Percentiles rank a stretch among this genome's conserved stretches.
Evolutionary conservation across 2,329 filamentous ascomycete genomes (phyloP).

Genomic region (Metarhizium anisopliae): DNA sequence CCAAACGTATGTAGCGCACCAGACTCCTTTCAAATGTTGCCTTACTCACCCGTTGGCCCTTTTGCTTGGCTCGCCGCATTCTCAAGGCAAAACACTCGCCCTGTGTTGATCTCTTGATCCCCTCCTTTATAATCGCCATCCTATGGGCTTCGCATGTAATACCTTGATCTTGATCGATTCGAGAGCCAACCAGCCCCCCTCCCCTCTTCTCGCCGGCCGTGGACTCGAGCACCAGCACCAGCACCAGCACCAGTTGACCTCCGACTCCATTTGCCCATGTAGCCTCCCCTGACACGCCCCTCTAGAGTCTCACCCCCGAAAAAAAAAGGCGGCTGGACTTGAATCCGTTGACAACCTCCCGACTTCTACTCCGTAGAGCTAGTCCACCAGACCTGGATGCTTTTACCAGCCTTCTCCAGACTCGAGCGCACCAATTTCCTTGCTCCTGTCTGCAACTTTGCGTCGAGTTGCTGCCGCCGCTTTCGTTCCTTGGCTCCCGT

Average conservation of each 20-base stretch:
- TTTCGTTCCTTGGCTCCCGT: slow-evolving; percentile 4
- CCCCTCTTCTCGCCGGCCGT: not conserved
- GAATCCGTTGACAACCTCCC: slow-evolving; percentile 19
- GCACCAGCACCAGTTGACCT: not conserved
- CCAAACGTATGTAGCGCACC: not conserved
- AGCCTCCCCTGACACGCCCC: not conserved
- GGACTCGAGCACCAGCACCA: not conserved
- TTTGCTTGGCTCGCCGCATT: not conserved
- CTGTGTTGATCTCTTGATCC: not conserved
- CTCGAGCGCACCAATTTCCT: slow-evolving; percentile 24
- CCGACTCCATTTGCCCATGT: not conserved
- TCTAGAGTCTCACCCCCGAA: slow-evolving; percentile 8
- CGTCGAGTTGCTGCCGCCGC: slow-evolving; percentile 13
- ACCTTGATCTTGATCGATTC: not conserved
- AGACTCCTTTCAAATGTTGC: not conserved
- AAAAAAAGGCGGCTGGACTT: slow-evolving; percentile 27
- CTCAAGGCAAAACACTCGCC: not conserved
- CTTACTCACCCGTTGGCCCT: not conserved
- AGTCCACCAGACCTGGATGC: slow-evolving; percentile 25
- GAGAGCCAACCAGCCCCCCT: not conserved
- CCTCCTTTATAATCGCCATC: not conserved
- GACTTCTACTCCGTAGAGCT: slow-evolving; percentile 13
- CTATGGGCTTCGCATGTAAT: not conserved
- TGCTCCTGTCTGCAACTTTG: slow-evolving; percentile 17
- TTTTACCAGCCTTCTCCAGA: slow-evolving; percentile 35